Conservation (phyloP, 345 rosid genomes). For the Salix brachista region DNA sequence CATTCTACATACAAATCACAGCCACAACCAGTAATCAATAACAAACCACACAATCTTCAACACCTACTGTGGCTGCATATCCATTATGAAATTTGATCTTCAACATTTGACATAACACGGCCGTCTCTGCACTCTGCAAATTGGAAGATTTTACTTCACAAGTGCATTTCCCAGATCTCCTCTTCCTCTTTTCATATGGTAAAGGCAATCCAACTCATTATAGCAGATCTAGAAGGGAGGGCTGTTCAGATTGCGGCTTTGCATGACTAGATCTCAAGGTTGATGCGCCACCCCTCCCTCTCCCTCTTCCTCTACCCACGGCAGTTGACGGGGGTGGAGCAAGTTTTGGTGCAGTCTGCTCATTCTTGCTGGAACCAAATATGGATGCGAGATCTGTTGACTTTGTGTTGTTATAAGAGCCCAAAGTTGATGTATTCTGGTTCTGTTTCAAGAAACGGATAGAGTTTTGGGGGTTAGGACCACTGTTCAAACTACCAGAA, state of each 20-base stretch:
- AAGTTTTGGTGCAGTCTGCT: slow-evolving; percentile 59
- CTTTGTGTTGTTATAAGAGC: slow-evolving; percentile 44
- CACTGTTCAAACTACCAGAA: slow-evolving; percentile 26
- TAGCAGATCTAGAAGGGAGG: slow-evolving; percentile 70
- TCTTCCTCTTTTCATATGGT: neutral
- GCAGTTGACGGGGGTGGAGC: slow-evolving; percentile 80
- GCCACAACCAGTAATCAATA: neutral
- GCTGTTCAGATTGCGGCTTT: slow-evolving; percentile 49
- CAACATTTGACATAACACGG: no score
- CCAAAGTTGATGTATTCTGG: slow-evolving; percentile 39
- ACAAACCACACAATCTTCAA: neutral
- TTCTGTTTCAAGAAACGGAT: slow-evolving; percentile 51
- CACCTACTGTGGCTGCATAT: neutral
- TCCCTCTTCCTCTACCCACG: slow-evolving; percentile 72
- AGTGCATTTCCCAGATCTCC: neutral
- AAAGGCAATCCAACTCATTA: slow-evolving; percentile 14
- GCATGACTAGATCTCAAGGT: slow-evolving; percentile 36
- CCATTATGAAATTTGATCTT: no score
- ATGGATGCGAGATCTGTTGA: slow-evolving; percentile 62
- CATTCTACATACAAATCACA: neutral
- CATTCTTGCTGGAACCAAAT: slow-evolving; percentile 59
- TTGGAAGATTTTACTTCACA: neutral
- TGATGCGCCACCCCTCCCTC: slow-evolving; percentile 50
- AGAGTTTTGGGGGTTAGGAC: slow-evolving; percentile 38
- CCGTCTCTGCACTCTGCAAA: no score